Base-by-base conservation (phyloP, 2,329 filamentous ascomycete genomes). In the Tympanopsis confertula region DNA sequence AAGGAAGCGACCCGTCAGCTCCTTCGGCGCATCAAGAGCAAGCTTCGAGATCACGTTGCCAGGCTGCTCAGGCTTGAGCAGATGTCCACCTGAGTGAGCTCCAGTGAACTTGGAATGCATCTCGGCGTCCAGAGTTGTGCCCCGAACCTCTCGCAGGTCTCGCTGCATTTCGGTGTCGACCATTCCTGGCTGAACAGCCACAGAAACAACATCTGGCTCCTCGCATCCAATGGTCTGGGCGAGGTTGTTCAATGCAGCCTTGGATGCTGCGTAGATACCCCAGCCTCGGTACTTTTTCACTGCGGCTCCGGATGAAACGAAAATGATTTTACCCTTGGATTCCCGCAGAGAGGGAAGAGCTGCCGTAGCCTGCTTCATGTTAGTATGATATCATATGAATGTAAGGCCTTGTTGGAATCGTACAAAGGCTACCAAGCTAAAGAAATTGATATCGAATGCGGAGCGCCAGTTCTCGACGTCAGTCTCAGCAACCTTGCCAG, bases 91-190 rank as follows among this genome's bases (percentile, higher is more conserved):
- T 45, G 77, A 70, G 53, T 87, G 81, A 13, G 83, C 69, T 1
- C 73, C 65, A 12, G 74, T 65, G 49, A 96, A 96, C 48, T 72
- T 78, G 14, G 63, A 57, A 18, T 65, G 65, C 46, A 79, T 71
- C 38, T 67, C 65, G 15, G 60, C 59, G 45, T 74, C 70, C 70
- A 85, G 75, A 13, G 59, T 60, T 19, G 62, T 66, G 5, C 70
- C 65, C 55, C 91, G 82, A 41, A 77, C 71, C 35, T 87, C 78
- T 37, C 91, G 69, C 40, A 98, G 73, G 40, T 82, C 72, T n/a
- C 69, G 69, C 56, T 94, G 88, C 88, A 95, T 95, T 37, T 81
- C 81, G 0, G 88, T 95, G 52, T 94, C 83, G 5, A 93, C 82
- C 35, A 84, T 76, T 2, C 88, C 88, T 0, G 88, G 88, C 3